Conservation (phyloP, 2,329 filamentous ascomycete genomes). For the Cladosporium velox region DNA sequence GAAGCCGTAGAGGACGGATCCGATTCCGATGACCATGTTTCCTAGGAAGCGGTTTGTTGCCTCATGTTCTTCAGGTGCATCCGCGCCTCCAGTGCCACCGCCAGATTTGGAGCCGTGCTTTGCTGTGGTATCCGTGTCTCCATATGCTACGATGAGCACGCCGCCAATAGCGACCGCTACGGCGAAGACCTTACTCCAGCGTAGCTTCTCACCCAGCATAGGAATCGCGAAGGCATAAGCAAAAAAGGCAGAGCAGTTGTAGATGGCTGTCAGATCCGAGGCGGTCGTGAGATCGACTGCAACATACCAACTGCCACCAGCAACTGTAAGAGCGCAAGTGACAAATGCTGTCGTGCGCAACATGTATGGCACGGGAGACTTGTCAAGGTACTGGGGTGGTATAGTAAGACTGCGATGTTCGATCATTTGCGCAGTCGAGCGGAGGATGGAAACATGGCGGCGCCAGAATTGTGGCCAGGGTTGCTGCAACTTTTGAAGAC, state of each 20-base stretch:
- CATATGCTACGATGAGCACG: constrained; percentile 94
- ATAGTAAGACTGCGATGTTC: constrained; percentile 74
- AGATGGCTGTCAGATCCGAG: constrained; percentile 93
- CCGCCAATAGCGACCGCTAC: constrained; percentile 85
- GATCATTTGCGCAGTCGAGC: constrained; percentile 79
- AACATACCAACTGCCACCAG: constrained; percentile 92
- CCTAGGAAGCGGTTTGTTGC: constrained; percentile 73
- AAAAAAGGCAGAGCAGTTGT: constrained; percentile 99
- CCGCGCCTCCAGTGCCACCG: constrained; percentile 52
- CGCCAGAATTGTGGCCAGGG: constrained; percentile 88
- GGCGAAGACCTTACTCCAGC: constrained; percentile 80
- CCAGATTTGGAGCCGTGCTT: constrained; percentile 59
- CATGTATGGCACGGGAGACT: constrained; percentile 70
- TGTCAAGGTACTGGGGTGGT: constrained; percentile 47
- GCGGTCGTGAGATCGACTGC: constrained; percentile 92
- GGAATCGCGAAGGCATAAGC: constrained; percentile 96
- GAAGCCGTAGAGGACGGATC: constrained; percentile 89
- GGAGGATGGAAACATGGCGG: constrained; percentile 63
- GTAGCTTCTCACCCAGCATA: constrained; percentile 79
- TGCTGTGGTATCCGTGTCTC: constrained; percentile 57
- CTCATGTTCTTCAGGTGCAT: constrained; percentile 51
- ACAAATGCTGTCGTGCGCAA: constrained; percentile 76
- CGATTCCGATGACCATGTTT: constrained; percentile 88
- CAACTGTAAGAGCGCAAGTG: constrained; percentile 82
- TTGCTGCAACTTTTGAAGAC: constrained; percentile 73